Evolutionary conservation across 108 stramenopile species (phyloP).

Genomic region (Mayamaea pseudoterrestris): DNA sequence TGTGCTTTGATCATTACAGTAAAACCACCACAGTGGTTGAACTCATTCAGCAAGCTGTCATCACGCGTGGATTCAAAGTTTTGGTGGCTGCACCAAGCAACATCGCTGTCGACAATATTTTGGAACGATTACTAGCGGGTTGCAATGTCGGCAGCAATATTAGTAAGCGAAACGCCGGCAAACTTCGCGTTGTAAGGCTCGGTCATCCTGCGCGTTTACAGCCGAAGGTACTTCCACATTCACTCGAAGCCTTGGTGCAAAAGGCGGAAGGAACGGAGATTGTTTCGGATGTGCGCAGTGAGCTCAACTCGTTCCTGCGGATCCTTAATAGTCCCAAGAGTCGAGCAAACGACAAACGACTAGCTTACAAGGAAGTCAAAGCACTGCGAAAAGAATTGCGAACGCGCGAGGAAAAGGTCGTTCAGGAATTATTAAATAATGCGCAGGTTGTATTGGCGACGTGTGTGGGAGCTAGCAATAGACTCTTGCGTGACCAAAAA

Average conservation of each 20-base stretch:
- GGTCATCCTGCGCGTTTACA: constrained; percentile 94
- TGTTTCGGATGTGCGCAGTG: constrained; percentile 80
- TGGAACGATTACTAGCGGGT: constrained; percentile 66
- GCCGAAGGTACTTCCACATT: constrained; percentile 59
- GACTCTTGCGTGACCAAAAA: constrained; percentile 15
- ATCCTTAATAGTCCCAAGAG: constrained; percentile 33
- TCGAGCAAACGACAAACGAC: constrained; percentile 32
- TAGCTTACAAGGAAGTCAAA: constrained; percentile 63
- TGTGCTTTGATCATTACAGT: constrained; percentile 14
- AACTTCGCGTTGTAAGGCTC: constrained; percentile 70
- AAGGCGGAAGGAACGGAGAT: constrained; percentile 89
- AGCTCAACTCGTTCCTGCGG: constrained; percentile 54
- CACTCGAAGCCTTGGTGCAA: constrained; percentile 87
- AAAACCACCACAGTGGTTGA: constrained; percentile 84
- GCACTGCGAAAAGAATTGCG: constrained; percentile 77
- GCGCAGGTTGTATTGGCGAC: constrained; percentile 84
- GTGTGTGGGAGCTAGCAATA: constrained; percentile 75
- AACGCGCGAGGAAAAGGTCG: constrained; percentile 80
- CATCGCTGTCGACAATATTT: constrained; percentile 96
- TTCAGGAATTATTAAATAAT: constrained; percentile 51
- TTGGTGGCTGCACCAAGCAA: constrained; percentile 97
- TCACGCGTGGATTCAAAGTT: constrained; percentile 48
- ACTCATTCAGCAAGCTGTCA: constrained; percentile 79
- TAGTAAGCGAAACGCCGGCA: constrained; percentile 13
- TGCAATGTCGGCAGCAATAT: background rate